Conservation (phyloP, 2,329 filamentous ascomycete genomes). For the Fusarium cyanostomum region DNA sequence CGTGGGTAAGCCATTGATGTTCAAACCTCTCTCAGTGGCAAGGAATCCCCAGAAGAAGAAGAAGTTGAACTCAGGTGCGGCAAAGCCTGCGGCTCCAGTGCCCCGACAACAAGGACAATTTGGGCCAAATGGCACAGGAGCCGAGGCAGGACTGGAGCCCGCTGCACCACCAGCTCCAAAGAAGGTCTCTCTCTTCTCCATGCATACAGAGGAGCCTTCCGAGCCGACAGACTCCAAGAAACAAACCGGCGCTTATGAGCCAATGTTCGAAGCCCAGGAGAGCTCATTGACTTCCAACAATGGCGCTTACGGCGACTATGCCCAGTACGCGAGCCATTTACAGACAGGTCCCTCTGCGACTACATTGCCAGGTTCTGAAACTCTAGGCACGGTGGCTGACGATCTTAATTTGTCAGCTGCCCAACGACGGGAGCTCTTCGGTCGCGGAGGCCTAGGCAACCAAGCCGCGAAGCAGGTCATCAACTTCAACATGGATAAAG, state of each 20-base stretch:
- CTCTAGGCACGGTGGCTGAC: constrained; percentile 75
- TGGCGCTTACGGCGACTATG: constrained; percentile 47
- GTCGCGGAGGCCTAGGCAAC: constrained; percentile 63
- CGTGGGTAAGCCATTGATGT: constrained; percentile 84
- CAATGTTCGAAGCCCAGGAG: constrained; percentile 56
- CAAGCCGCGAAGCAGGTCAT: constrained; percentile 67
- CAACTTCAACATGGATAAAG: constrained; percentile 87
- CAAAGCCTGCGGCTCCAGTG: constrained; percentile 17
- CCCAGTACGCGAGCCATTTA: constrained; percentile 39
- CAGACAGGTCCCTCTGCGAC: constrained; percentile 47
- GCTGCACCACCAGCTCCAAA: constrained; percentile 49
- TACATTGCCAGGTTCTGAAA: constrained; percentile 53
- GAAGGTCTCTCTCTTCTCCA: constrained; percentile 75
- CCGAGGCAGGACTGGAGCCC: constrained; percentile 25
- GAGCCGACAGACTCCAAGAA: constrained; percentile 35
- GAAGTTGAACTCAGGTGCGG: constrained; percentile 45
- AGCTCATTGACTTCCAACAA: constrained; percentile 29
- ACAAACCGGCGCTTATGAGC: constrained; percentile 56
- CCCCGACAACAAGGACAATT: constrained; percentile 18
- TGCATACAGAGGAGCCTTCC: constrained; percentile 56
- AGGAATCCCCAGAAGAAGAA: constrained; percentile 78
- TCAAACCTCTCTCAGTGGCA: constrained; percentile 86
- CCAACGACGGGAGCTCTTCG: constrained; percentile 85
- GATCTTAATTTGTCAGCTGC: constrained; percentile 82
- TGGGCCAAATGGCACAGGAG: constrained; percentile 29